Evolutionary conservation across 1,284 basidiomycete genomes (phyloP), one percentile per base, ranked within the genome.

Genomic region (Tranzscheliella williamsii): DNA sequence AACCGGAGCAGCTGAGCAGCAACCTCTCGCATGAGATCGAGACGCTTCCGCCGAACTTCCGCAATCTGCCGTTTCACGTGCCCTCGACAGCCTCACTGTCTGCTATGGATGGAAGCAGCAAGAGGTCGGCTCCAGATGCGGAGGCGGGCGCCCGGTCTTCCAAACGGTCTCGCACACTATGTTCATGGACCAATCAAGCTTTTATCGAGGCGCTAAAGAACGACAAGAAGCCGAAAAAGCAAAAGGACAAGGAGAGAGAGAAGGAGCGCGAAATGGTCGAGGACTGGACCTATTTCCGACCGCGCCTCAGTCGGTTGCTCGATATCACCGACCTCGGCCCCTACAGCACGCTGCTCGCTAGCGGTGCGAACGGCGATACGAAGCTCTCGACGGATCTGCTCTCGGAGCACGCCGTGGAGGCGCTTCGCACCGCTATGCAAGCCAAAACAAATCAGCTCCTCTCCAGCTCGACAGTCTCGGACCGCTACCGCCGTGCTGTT

Each of bases 201-300:
- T 44, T 57, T 11, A 47, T 39, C 16, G 65, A 71, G 24, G 56
- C 66, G 4, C 36, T 69, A 36, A 42, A 52, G 42, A 63, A 65
- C 29, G 62, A 67, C 26, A 53, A 54, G 42, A 54, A 60, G 12
- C 55, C 62, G 18, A 71, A 69, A 21, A 64, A 67, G 41, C 58
- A 60, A 11, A 68, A 69, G 42, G 62, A 67, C 33, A 58, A 52
- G 21, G 62, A 69, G 47, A 44, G 60, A n/a, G 66, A 68, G 29
- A 51, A 62, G 43, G 69, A 71, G 42, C 47, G 57, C 36, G 69
- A 71, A 44, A 64, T 48, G 34, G 49, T 63, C 27, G 69, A 71
- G 36, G 67, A 71, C 35, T 71, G 69, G 69, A 71, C 66, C 26
- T 63, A 67, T 40, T 64, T 52, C 45, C 66, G 69, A 20, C 69